Percentiles rank a stretch among this genome's conserved stretches.
phyloP scores from a whole-genome alignment of 768 basidiomycete species.

The Agaricus sinodeliciosus region DNA sequence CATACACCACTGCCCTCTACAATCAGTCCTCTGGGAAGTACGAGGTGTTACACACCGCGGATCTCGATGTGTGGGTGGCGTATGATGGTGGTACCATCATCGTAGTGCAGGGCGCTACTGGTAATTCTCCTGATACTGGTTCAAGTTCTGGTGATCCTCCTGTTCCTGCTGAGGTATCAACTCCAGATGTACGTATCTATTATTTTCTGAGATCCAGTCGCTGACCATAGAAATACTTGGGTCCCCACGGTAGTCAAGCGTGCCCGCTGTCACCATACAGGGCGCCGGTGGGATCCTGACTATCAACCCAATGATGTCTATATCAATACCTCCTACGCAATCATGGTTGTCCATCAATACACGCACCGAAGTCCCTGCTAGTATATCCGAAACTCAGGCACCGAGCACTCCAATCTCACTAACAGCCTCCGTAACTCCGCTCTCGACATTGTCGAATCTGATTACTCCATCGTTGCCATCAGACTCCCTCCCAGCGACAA shows the following conservation, averaged over 20 bases:
- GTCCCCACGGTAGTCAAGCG: neutral
- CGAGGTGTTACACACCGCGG: slow-evolving; percentile 1
- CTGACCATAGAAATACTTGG: neutral
- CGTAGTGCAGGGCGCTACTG: slow-evolving; percentile 2
- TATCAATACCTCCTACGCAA: slow-evolving; percentile 1
- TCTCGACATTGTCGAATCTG: neutral
- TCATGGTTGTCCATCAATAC: slow-evolving; percentile 2
- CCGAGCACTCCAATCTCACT: neutral
- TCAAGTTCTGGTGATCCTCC: neutral
- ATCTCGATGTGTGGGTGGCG: slow-evolving; percentile 9
- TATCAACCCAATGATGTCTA: no score
- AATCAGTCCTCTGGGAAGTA: neutral
- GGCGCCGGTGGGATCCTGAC: neutral
- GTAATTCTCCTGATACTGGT: neutral
- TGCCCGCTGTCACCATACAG: slow-evolving; percentile 2
- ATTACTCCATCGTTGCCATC: slow-evolving; percentile 2
- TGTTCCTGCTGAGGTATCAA: neutral
- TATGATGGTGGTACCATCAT: slow-evolving; percentile 2
- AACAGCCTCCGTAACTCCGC: neutral
- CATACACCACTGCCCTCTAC: neutral
- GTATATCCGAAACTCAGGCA: slow-evolving; percentile 10
- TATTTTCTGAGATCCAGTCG: neutral
- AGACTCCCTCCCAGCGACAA: neutral
- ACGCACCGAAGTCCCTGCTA: neutral
- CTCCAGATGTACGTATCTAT: neutral